Conservation (phyloP, 345 rosid genomes). For the Pugionium cornutum region DNA sequence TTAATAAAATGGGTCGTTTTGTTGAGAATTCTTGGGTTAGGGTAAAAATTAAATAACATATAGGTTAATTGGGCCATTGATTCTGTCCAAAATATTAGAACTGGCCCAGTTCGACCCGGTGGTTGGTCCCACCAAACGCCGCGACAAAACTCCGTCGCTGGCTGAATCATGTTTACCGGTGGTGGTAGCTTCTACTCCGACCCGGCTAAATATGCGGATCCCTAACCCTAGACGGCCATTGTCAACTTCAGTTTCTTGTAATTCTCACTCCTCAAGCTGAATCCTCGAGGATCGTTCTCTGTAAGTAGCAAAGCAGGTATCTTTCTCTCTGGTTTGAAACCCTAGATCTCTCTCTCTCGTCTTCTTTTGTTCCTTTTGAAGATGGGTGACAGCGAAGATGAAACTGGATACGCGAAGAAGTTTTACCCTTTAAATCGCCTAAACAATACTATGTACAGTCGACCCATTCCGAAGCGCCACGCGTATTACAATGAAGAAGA, state of each 20-base stretch:
- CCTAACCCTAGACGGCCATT: conserved; percentile 30
- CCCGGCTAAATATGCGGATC: conserved; percentile 28
- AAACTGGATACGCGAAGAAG: conserved; percentile 67
- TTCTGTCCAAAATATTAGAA: background rate
- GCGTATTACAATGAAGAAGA: conserved; percentile 44
- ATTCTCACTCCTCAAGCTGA: background rate
- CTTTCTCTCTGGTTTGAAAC: conserved; percentile 21
- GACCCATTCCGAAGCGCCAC: conserved; percentile 36
- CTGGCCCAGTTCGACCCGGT: background rate
- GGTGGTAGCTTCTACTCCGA: conserved; percentile 28
- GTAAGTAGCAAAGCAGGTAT: conserved; percentile 3
- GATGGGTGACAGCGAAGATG: conserved; percentile 85
- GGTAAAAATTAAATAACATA: too few species aligned
- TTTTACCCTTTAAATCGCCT: conserved; percentile 53
- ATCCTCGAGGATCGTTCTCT: conserved; percentile 6
- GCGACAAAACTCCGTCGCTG: conserved; percentile 40
- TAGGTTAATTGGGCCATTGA: background rate
- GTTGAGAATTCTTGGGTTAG: too few species aligned
- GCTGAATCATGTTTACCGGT: conserved; percentile 35
- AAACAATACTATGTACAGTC: conserved; percentile 44
- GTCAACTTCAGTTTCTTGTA: conserved; percentile 9
- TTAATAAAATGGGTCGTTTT: too few species aligned
- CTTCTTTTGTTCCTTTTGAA: conserved; percentile 18
- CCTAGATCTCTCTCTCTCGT: conserved; percentile 28
- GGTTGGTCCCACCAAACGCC: conserved; percentile 23